These are phyloP conservation scores for Vitis labrusca DNA, from an alignment of 164 flowering plant species.

Conservation along the genomic window DNA sequence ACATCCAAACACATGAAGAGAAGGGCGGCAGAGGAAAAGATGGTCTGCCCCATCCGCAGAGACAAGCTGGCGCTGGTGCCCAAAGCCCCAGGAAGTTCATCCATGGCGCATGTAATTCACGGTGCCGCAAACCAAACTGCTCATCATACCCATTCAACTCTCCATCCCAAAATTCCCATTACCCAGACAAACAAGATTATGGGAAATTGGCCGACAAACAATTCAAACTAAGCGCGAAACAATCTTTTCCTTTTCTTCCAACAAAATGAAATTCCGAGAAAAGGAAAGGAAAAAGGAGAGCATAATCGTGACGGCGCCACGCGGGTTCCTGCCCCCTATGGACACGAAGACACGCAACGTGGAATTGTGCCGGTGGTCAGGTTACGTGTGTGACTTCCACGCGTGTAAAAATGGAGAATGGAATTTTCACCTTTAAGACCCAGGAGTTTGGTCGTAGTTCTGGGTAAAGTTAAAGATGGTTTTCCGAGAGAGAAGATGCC, in stretches of 20 bases:
- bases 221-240: neutral
- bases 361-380: too few relatives aligned
- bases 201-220: neutral
- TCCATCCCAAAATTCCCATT: slow-evolving; percentile 5
- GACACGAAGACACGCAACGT: too few relatives aligned
- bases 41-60: slow-evolving; percentile 69
- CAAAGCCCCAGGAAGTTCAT: slow-evolving; percentile 55
- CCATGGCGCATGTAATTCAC: slow-evolving; percentile 3
- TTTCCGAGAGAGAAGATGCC: too few relatives aligned
- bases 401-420: too few relatives aligned
- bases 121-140: neutral
- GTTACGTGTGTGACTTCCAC: too few relatives aligned
- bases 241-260: neutral
- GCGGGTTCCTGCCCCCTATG: neutral
- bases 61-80: slow-evolving; percentile 76
- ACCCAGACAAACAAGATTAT: too few relatives aligned
- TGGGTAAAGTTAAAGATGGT: too few relatives aligned
- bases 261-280: neutral
- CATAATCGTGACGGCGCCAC: neutral
- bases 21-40: slow-evolving; percentile 74
- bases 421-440: too few relatives aligned
- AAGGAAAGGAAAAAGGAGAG: neutral
- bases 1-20: slow-evolving; percentile 67
- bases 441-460: too few relatives aligned
- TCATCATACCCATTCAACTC: neutral